These are phyloP conservation scores for Cryphonectria nitschkei DNA, from an alignment of 2,329 filamentous ascomycete genomes.

Conservation along the genomic window DNA sequence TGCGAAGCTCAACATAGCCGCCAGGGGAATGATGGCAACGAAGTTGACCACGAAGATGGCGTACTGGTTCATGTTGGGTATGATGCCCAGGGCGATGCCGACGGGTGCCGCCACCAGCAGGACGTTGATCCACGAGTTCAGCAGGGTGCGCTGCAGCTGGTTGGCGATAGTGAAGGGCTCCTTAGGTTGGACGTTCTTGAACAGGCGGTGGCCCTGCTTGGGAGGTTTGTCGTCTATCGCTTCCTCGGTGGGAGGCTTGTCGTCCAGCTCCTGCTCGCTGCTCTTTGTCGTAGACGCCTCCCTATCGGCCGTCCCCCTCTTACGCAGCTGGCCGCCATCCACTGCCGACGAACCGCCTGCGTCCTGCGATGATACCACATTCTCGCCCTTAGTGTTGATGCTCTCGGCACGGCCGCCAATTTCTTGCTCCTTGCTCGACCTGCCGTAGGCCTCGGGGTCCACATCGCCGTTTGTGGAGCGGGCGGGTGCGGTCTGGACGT, in stretches of 20 bases:
- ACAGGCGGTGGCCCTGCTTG: conserved; percentile 44
- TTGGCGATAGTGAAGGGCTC: conserved; percentile 62
- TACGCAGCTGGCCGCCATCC: conserved; percentile 24
- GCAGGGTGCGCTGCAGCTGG: conserved; percentile 73
- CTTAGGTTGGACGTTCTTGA: conserved; percentile 53
- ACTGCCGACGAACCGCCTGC: conserved; percentile 8
- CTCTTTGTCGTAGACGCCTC: conserved; percentile 32
- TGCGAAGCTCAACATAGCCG: conserved; percentile 82
- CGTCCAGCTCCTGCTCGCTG: conserved; percentile 29
- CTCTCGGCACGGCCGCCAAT: conserved; percentile 35
- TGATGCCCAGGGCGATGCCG: conserved; percentile 76
- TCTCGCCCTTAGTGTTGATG: conserved; percentile 32
- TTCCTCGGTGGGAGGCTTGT: conserved; percentile 43
- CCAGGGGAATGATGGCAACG: conserved; percentile 86
- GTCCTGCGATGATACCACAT: conserved; percentile 21
- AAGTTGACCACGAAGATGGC: conserved; percentile 89
- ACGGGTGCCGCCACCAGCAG: conserved; percentile 77
- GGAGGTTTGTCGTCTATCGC: conserved; percentile 37
- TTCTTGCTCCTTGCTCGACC: conserved; percentile 29
- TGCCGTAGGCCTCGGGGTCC: neutral
- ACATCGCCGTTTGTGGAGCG: conserved; percentile 3
- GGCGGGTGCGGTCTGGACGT: conserved; percentile 39
- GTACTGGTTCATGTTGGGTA: conserved; percentile 56
- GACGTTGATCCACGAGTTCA: conserved; percentile 87
- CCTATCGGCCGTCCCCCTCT: conserved; percentile 29